Base-by-base conservation (phyloP, 2,329 filamentous ascomycete genomes). In the Curvularia spicifera region DNA sequence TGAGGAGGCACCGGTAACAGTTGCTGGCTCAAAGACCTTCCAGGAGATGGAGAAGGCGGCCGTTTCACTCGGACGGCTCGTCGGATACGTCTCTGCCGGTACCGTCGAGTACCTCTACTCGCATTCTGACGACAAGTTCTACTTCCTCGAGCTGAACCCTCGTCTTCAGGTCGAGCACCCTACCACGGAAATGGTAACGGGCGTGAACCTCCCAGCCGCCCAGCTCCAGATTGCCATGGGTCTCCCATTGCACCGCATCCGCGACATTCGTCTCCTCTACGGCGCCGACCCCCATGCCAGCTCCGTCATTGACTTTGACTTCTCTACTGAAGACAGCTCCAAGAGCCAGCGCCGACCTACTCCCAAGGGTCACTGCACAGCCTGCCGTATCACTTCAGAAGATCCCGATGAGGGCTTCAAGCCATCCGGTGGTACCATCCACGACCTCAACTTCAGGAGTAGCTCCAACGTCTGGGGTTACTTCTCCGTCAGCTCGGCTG, bases 391-490 rank as follows among this genome's bases (percentile, higher is more conserved):
- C 80, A 99, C 95, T 26, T 99, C 95, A 0, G 95, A 99, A 79
- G 95, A 99, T 77, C 95, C 95, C 9, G 95, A 96, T 72, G 95
- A 99, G 84, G 95, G 95, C 52, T 99, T 99, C 88, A 99, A 99
- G 86, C 95, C 95, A 57, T 99, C 95, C 45, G 96, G 94, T 73
- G 95, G 95, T 87, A 96, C 94, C 52, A 96, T 99, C 87, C 95
- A 98, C 82, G 95, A 99, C 76, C 84, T 99, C 74, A 99, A 99
- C 85, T 99, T 99, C 87, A 88, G 95, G 76, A 96, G 91, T 83
- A 97, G 93, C 78, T 98, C 95, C 64, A 99, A 99, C 70, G 95
- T 98, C 56, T 99, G 95, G 95, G 95, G 95, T 85, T 99, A 99
- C 81, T 99, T 99, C 87, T 99, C 95, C 52, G 95, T 99, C 78